Evolutionary conservation across 495 filamentous ascomycete genomes (phyloP).

Genomic region (Neurospora terricola): DNA sequence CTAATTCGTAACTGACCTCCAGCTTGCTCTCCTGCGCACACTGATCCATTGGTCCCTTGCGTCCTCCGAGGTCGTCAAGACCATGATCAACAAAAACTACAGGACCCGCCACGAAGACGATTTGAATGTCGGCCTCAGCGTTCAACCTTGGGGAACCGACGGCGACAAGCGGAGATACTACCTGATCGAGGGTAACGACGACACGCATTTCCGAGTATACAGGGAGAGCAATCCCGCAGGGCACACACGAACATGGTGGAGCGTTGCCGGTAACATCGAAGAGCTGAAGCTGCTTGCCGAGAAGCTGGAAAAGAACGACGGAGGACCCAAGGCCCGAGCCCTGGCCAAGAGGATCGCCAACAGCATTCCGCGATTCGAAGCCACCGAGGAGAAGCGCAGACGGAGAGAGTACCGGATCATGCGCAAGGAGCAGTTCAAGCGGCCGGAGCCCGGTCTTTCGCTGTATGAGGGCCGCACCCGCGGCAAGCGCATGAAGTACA

Average conservation of each 20-base stretch:
- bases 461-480: conserved; percentile 93
- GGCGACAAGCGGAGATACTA: conserved; percentile 86
- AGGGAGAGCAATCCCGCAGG: conserved; percentile 79
- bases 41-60: conserved; percentile 84
- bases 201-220: conserved; percentile 91
- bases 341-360: conserved; percentile 67
- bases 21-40: conserved; percentile 74
- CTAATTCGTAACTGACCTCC: conserved; percentile 1
- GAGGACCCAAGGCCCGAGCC: conserved; percentile 63
- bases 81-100: conserved; percentile 77
- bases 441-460: conserved; percentile 83
- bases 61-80: conserved; percentile 73
- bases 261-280: conserved; percentile 79
- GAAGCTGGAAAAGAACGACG: conserved; percentile 64
- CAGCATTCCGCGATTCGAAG: conserved; percentile 89
- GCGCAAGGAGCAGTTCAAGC: conserved; percentile 77
- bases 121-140: conserved; percentile 81
- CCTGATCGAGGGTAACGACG: conserved; percentile 87
- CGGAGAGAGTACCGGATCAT: conserved; percentile 82
- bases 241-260: conserved; percentile 80
- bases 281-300: conserved; percentile 66
- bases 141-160: conserved; percentile 91
- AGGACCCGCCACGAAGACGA: conserved; percentile 90
- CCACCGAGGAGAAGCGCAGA: conserved; percentile 90
- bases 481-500: conserved; percentile 92